Evolutionary conservation across 2,329 filamentous ascomycete genomes (phyloP), one percentile per base, ranked within the genome.

Genomic region (Pseudofabraea citricarpa): DNA sequence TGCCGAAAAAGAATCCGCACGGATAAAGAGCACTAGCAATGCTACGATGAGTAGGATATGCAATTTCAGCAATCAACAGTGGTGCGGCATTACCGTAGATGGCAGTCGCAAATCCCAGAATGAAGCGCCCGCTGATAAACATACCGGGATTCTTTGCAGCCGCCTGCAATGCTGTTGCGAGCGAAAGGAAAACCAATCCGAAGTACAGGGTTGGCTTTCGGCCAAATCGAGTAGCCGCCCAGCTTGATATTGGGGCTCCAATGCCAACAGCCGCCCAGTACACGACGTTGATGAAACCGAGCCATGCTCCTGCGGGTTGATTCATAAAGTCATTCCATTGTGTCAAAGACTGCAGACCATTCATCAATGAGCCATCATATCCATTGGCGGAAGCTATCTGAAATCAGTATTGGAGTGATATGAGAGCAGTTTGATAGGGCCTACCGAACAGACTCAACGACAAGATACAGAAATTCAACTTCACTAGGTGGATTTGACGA

Each of bases 1-100:
- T 56, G 16, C 66, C 65, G 19, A 62, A 36, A 43, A 64, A 41
- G 16, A 12, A 16, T 5, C 23, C 27, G 27, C 27, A 7, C 6
- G 13, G 13, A 15, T 31, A 31, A 12, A 31, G 27, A 15, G 27
- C 13, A 15, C 6, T 31, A n/a, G 27, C 27, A 7, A 31, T 31
- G 16, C 27, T 15, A 5, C 27, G 27, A 10, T 4, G 3, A 6
- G 27, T 31, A 12, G 27, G 27, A 31, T 4, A 31, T 12, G 27
- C 27, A 31, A 31, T 31, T 15, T 31, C 27, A 15, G 4, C 16
- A 15, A 31, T 31, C 27, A 31, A 7, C 13, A 31, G 27, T 12
- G 27, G 6, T 6, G 16, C 27, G 16, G 13, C 16, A 15, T 15
- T 31, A n/a, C 27, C 27, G 2, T 31, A 31, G 2, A 12, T n/a